These are phyloP conservation scores for Mallotus nudiflorus DNA, from an alignment of 345 rosid species.

Conservation along the genomic window DNA sequence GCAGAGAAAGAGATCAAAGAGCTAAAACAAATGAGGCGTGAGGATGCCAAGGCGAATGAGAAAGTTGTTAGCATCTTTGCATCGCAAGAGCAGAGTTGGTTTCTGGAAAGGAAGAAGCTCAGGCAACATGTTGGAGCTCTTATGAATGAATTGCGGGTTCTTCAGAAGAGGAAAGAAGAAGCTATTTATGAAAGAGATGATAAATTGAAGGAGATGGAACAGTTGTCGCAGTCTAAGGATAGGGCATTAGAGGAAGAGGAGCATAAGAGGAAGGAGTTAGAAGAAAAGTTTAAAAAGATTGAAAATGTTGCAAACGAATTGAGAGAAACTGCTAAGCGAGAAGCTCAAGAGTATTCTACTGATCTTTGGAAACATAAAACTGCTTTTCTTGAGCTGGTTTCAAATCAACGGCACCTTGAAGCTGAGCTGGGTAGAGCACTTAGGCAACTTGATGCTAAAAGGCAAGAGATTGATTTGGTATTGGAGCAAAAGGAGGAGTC, in stretches of 20 bases:
- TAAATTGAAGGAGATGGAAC: conserved; percentile 59
- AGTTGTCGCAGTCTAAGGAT: conserved; percentile 52
- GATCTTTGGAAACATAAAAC: conserved; percentile 87
- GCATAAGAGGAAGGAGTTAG: conserved; percentile 49
- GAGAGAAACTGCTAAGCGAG: conserved; percentile 53
- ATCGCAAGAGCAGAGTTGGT: conserved; percentile 85
- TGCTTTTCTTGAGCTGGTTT: conserved; percentile 88
- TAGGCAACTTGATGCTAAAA: conserved; percentile 63
- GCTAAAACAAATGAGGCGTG: conserved; percentile 61
- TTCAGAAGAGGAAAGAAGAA: conserved; percentile 50
- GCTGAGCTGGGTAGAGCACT: conserved; percentile 79
- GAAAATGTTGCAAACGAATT: conserved; percentile 52
- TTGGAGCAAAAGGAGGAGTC: conserved; percentile 64
- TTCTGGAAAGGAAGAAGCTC: conserved; percentile 60
- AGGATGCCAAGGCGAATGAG: conserved; percentile 93
- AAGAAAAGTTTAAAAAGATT: conserved; percentile 50
- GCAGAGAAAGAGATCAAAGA: conserved; percentile 60
- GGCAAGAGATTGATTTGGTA: conserved; percentile 50
- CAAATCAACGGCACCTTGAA: conserved; percentile 85
- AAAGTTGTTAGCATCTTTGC: conserved; percentile 85
- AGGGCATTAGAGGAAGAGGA: conserved; percentile 53
- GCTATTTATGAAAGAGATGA: conserved; percentile 45
- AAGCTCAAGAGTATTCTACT: conserved; percentile 63
- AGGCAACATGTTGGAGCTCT: conserved; percentile 63
- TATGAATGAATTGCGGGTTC: conserved; percentile 47